Conservation (phyloP, 495 filamentous ascomycete species). For the Tetracladium setigerum region DNA sequence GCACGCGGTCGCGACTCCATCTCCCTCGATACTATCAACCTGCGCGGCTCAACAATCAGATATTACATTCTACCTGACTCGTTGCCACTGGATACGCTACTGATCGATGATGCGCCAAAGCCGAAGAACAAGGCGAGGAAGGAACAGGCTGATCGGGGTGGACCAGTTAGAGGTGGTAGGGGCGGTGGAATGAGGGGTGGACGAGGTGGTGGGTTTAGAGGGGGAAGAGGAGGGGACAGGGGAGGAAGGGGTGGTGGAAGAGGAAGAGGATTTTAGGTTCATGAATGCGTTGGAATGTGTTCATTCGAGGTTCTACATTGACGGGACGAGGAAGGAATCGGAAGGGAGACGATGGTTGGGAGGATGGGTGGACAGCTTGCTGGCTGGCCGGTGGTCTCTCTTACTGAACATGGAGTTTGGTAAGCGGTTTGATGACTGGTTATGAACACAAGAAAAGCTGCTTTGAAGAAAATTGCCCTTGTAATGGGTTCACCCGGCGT, state of each 20-base stretch:
- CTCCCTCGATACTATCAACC: slow-evolving; percentile 88
- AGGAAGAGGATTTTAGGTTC: slow-evolving; percentile 21
- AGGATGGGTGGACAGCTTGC: no score
- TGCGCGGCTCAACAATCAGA: slow-evolving; percentile 86
- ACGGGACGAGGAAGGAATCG: background rate
- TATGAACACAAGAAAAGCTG: no score
- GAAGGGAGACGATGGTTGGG: background rate
- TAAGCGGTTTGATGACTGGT: no score
- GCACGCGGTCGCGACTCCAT: slow-evolving; percentile 77
- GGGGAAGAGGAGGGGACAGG: slow-evolving; percentile 55
- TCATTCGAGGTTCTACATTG: background rate
- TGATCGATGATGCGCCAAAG: slow-evolving; percentile 94
- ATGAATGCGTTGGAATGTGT: background rate
- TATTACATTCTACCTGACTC: slow-evolving; percentile 94
- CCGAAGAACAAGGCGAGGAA: slow-evolving; percentile 99
- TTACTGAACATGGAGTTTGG: slow-evolving; percentile 12
- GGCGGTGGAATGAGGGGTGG: slow-evolving; percentile 49
- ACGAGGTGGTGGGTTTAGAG: slow-evolving; percentile 39
- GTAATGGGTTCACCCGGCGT: slow-evolving; percentile 13
- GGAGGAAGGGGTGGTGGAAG: slow-evolving; percentile 63
- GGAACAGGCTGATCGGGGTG: slow-evolving; percentile 64
- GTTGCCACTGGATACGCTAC: slow-evolving; percentile 83
- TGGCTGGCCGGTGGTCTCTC: background rate
- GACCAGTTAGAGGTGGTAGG: slow-evolving; percentile 43
- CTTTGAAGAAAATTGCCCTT: background rate